Evolutionary conservation across 805 yeast genomes (phyloP).

Genomic region (Barnettozyma populi): DNA sequence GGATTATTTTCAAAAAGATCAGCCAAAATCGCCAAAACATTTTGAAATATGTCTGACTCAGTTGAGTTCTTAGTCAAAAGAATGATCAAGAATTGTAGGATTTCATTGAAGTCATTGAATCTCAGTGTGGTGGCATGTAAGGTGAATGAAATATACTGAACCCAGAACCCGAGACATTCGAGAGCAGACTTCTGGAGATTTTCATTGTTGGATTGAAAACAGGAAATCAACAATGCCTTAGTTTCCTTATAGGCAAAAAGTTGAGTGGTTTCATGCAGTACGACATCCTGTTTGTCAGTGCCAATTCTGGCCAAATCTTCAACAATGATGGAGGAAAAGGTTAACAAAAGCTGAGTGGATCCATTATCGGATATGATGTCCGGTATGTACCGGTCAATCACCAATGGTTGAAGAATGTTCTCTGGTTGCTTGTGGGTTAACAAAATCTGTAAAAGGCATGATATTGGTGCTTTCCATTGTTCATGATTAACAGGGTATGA

Average conservation of each 20-base stretch:
- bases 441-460: slow-evolving; percentile 20
- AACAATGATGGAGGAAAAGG: slow-evolving; percentile 40
- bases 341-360: slow-evolving; percentile 17
- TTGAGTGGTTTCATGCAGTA: slow-evolving; percentile 36
- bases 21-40: slow-evolving; percentile 14
- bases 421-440: slow-evolving; percentile 11
- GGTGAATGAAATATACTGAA: slow-evolving; percentile 33
- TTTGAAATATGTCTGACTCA: slow-evolving; percentile 10
- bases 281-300: slow-evolving; percentile 18
- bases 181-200: slow-evolving; percentile 20
- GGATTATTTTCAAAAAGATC: slow-evolving; percentile 26
- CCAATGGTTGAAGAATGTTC: slow-evolving; percentile 2
- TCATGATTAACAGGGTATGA: slow-evolving; percentile 26
- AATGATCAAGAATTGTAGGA: slow-evolving; percentile 14
- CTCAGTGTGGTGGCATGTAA: slow-evolving; percentile 23
- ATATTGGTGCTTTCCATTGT: slow-evolving; percentile 38
- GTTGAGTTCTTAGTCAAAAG: slow-evolving; percentile 9
- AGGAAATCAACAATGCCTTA: slow-evolving; percentile 14
- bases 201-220: slow-evolving; percentile 13
- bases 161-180: slow-evolving; percentile 32
- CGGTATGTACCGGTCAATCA: slow-evolving; percentile 10
- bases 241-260: slow-evolving; percentile 30
- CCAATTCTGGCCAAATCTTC: slow-evolving; percentile 44
- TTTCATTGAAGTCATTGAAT: slow-evolving; percentile 19
- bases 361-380: slow-evolving; percentile 4